phyloP scores from a whole-genome alignment of 257 asterid species.

The Ajuga chamaepitys region DNA sequence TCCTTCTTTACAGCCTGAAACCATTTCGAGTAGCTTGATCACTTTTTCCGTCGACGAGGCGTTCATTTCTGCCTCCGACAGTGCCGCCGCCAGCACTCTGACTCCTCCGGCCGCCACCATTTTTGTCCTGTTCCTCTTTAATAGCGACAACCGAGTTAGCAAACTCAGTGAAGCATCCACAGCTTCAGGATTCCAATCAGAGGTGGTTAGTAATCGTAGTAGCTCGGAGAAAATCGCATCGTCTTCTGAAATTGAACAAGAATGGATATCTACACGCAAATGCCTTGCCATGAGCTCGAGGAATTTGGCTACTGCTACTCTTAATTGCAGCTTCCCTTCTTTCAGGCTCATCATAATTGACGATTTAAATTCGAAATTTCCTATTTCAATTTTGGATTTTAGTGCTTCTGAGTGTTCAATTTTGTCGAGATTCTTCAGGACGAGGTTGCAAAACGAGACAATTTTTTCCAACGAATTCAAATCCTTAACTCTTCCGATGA shows the following conservation, averaged over 20 bases:
- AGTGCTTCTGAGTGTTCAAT: not conserved
- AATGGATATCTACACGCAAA: conserved; percentile 12
- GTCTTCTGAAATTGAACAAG: conserved; percentile 26
- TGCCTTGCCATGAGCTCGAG: conserved; percentile 26
- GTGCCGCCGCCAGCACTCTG: conserved; percentile 29
- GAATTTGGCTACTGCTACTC: conserved; percentile 28
- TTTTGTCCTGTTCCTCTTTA: conserved; percentile 28
- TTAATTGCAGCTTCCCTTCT: conserved; percentile 32
- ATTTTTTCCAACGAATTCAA: conserved; percentile 25
- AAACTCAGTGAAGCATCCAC: conserved; percentile 37
- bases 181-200: conserved; percentile 26
- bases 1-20: conserved; percentile 60
- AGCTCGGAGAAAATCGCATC: conserved; percentile 37
- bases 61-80: conserved; percentile 38
- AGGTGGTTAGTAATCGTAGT: conserved; percentile 24
- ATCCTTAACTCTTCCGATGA: conserved; percentile 13
- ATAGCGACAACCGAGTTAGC: conserved; percentile 29
- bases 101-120: conserved; percentile 54
- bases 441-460: conserved; percentile 21
- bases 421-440: conserved; percentile 15
- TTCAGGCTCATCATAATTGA: conserved; percentile 19
- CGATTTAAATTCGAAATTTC: conserved; percentile 13
- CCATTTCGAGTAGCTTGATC: conserved; percentile 44
- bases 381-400: not conserved
- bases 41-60: conserved; percentile 35